These are phyloP conservation scores for Coprinellus micaceus DNA, from an alignment of 768 basidiomycete species.

Conservation along the genomic window DNA sequence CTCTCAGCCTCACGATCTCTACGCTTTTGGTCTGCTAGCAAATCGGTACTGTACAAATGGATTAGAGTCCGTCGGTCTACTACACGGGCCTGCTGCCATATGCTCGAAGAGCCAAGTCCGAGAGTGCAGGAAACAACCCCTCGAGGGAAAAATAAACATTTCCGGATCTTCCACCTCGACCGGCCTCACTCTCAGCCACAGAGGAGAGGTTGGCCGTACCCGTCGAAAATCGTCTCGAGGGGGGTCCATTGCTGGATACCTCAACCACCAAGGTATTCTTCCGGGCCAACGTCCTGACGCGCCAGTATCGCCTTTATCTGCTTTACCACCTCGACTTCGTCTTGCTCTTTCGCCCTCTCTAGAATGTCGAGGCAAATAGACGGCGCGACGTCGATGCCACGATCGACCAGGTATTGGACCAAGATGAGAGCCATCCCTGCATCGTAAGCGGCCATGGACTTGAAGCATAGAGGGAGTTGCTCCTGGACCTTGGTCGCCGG, in stretches of 20 bases:
- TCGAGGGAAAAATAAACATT: neutral
- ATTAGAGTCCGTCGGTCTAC: slow-evolving; percentile 1
- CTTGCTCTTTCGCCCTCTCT: neutral
- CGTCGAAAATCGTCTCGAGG: no score
- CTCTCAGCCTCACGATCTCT: slow-evolving; percentile 24
- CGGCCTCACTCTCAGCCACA: no score
- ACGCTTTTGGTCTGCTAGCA: slow-evolving; percentile 17
- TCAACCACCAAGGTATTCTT: no score
- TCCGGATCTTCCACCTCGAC: neutral
- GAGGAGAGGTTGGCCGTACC: no score
- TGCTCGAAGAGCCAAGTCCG: neutral
- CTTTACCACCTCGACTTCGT: neutral
- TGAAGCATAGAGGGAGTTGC: no score
- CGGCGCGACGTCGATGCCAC: neutral
- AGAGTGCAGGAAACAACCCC: neutral
- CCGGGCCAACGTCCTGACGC: no score
- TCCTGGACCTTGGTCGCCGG: no score
- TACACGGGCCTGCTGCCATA: neutral
- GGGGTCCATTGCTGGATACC: no score
- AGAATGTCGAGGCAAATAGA: neutral
- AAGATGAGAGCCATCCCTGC: slow-evolving; percentile 14
- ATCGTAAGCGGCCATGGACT: no score
- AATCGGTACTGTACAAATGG: slow-evolving; percentile 2
- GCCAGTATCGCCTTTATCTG: neutral
- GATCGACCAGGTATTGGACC: slow-evolving; percentile 9